These are phyloP conservation scores for Moesziomyces antarcticus DNA, from an alignment of 1,284 basidiomycete species.

Conservation along the genomic window DNA sequence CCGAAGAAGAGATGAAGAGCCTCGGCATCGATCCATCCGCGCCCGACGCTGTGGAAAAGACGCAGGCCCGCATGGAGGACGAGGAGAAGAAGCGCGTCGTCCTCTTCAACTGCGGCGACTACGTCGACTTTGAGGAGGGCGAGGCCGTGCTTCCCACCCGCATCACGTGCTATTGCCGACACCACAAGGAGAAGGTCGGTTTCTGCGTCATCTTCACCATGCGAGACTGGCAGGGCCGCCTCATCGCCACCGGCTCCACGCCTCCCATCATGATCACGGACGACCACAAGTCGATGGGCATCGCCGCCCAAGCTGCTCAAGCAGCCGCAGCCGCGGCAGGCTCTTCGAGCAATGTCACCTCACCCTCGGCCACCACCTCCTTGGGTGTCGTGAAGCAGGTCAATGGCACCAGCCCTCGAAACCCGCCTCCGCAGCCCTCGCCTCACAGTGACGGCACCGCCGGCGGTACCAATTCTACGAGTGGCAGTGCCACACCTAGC, in stretches of 20 bases:
- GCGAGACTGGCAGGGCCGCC: slow-evolving; percentile 80
- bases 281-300: slow-evolving; percentile 82
- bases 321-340: slow-evolving; percentile 31
- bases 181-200: slow-evolving; percentile 96
- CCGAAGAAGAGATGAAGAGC: slow-evolving; percentile 60
- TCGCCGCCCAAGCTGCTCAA: slow-evolving; percentile 66
- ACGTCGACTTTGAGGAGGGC: slow-evolving; percentile 88
- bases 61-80: slow-evolving; percentile 55
- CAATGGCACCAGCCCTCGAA: slow-evolving; percentile 35
- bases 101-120: slow-evolving; percentile 89
- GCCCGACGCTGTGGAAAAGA: slow-evolving; percentile 53
- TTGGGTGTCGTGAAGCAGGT: slow-evolving; percentile 38
- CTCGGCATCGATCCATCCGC: slow-evolving; percentile 56
- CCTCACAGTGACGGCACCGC: slow-evolving; percentile 17
- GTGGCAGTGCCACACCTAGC: slow-evolving; percentile 41
- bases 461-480: slow-evolving; percentile 16
- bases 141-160: slow-evolving; percentile 89
- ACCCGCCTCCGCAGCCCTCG: slow-evolving; percentile 6
- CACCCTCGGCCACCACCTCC: slow-evolving; percentile 28
- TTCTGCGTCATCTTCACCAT: slow-evolving; percentile 92
- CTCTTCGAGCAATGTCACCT: slow-evolving; percentile 15
- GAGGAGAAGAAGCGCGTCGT: slow-evolving; percentile 66
- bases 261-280: slow-evolving; percentile 95
- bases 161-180: slow-evolving; percentile 98
- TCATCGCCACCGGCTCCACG: slow-evolving; percentile 85